Base-by-base conservation (phyloP, 352 stramenopile genomes). In the Phytopythium mirpurense region DNA sequence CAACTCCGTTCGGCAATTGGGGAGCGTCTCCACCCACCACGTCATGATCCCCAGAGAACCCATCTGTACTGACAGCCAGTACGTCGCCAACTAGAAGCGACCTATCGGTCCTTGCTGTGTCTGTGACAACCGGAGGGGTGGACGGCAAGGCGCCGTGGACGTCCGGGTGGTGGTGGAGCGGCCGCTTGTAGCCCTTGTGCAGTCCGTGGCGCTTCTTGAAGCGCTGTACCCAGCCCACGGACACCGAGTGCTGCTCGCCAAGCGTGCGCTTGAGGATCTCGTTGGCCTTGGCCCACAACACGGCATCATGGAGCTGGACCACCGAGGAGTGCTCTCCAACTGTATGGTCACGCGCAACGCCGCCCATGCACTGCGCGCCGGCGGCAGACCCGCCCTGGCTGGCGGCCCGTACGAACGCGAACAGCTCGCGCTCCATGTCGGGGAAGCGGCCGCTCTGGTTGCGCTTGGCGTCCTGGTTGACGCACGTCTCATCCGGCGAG, bases 161-260 rank as follows among this genome's bases (percentile, higher is more conserved):
- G n/a, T n/a, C 19, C 0, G 38, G 38, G 9, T 15, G 29, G 24
- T 51, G 45, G 12, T 40, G 45, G 1, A 40, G 29, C 31, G 45
- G 29, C 19, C 45, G 45, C 31, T 51, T 51, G 14, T 51, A 29
- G 45, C 45, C 45, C 45, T 51, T 62, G 57, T 72, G 66, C 21
- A 74, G 54, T 12, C 63, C 66, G 36, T 74, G 66, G 27, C 66
- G 63, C 35, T 62, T 63, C 45, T 74, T 74, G 19, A 74, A 74
- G 24, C 66, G 43, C 19, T 74, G 66, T 2, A 74, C 63, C 66
- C 66, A 74, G 0, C 56, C 66, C 14, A 74, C 14, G 2, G 66
- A 74, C 23, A 74, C 63, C 0, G 59, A 65, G 24, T 62, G 49
- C 21, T 23, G 40, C 11, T 51, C 19, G 2, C 66, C 63, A 18